Evolutionary conservation across 805 yeast species (phyloP).

Genomic region (Teunomyces tritomae): DNA sequence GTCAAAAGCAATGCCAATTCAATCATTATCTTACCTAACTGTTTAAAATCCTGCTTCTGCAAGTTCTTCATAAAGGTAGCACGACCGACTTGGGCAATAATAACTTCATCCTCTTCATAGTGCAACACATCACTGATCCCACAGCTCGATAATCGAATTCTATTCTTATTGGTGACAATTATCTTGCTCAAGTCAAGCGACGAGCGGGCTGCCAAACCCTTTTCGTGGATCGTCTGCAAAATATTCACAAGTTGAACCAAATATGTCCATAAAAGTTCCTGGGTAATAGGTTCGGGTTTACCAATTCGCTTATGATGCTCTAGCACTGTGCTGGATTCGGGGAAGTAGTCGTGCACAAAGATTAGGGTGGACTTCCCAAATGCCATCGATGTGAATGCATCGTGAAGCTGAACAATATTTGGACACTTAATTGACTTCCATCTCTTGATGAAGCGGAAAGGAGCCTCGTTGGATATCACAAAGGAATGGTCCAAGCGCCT

Average conservation of each 20-base stretch:
- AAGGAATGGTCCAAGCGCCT: conserved; percentile 60
- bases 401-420: conserved; percentile 65
- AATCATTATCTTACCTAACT: conserved; percentile 60
- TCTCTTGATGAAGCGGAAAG: conserved; percentile 56
- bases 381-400: conserved; percentile 82
- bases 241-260: conserved; percentile 74
- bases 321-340: conserved; percentile 65
- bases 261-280: conserved; percentile 71
- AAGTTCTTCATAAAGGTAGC: conserved; percentile 19
- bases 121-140: conserved; percentile 67
- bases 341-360: conserved; percentile 81
- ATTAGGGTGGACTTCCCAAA: conserved; percentile 70
- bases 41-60: conserved; percentile 54
- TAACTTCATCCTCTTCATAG: conserved; percentile 31
- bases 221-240: conserved; percentile 59
- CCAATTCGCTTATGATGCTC: conserved; percentile 58
- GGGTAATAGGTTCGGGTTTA: conserved; percentile 53
- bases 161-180: conserved; percentile 65
- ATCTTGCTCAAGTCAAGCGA: conserved; percentile 64
- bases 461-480: conserved; percentile 46
- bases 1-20: conserved; percentile 36
- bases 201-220: conserved; percentile 61
- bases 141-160: conserved; percentile 68
- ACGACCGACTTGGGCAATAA: conserved; percentile 8
- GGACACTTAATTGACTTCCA: conserved; percentile 58